Base-by-base conservation (phyloP, 2,329 filamentous ascomycete genomes). In the Atkinsonella hypoxylon region DNA sequence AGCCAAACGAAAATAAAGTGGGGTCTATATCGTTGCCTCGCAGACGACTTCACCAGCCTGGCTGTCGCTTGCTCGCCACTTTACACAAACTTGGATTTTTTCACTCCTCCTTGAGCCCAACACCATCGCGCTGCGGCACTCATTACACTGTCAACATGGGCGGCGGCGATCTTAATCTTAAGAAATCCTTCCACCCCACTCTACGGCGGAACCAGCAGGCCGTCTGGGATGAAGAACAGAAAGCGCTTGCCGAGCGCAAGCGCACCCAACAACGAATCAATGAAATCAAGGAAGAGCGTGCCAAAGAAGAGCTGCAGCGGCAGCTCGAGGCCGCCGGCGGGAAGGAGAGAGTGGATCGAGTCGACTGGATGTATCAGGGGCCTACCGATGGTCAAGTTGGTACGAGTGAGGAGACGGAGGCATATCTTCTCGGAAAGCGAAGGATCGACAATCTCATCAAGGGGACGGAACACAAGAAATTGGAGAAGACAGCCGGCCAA, bases 321-420 rank as follows among this genome's bases (percentile, higher is more conserved):
- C 78, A 97, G 57, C 88, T 96, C 51, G 93, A 96, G 68, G 83
- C 85, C 2, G 85, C 89, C 0, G 93, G 93, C 38, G 89, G 90
- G 51, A 81, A 79, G 60, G 90, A 89, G 62, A 78, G 85, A 49
- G 71, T 85, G 31, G 84, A 91, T 59, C 82, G 89, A 36, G 91
- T 98, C 26, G 93, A 97, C 61, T 98, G 93, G 88, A 96, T 98
- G 89, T 98, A 98, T 69, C 82, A 85, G 59, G 91, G 91, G 1
- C 89, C 93, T 8, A 85, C 84, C 47, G 75, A 79, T 61, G 87
- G 88, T 36, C 83, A 87, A 61, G 73, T 75, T n/a, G 85, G 85
- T 31, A 87, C 81, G 39, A 80, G 78, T 4, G 91, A 96, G 66
- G 93, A 97, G 69, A 89, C 88, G 70, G 93, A 98, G 63, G 89